Evolutionary conservation across 2,329 filamentous ascomycete genomes (phyloP).

Genomic region (Cladosporium sphaerospermum): DNA sequence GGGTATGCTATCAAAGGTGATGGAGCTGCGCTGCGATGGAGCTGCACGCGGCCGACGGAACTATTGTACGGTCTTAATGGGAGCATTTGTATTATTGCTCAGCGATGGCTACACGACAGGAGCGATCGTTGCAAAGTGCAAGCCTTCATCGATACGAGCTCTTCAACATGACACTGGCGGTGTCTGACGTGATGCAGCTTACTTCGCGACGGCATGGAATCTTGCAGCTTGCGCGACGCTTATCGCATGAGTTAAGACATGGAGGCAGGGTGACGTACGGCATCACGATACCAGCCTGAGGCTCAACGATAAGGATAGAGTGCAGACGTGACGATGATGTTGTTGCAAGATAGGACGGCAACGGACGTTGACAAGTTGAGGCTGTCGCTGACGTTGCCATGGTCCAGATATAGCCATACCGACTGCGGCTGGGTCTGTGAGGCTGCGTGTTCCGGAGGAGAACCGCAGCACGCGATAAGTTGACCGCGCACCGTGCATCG

Average conservation of each 20-base stretch:
- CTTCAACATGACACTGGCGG: no score
- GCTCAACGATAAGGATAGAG: not conserved
- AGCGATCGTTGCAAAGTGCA: no score
- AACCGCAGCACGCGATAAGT: not conserved
- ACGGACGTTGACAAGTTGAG: not conserved
- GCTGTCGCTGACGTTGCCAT: not conserved
- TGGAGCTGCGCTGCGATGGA: no score
- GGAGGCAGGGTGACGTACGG: not conserved
- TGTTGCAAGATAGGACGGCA: not conserved
- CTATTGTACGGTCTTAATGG: no score
- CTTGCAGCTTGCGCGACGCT: no score
- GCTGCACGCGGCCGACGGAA: no score
- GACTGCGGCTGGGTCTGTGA: not conserved
- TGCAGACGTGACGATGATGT: not conserved
- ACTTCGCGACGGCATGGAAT: no score
- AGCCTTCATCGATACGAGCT: no score
- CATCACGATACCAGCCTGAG: not conserved
- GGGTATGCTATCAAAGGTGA: not conserved
- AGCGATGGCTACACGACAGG: no score
- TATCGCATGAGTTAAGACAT: no score
- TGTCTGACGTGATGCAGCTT: no score
- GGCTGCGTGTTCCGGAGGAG: not conserved
- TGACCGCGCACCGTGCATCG: not conserved
- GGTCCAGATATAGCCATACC: not conserved
- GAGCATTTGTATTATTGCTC: no score